Conservation (phyloP, 2,329 filamentous ascomycete species). For the Phialophora tarda region DNA sequence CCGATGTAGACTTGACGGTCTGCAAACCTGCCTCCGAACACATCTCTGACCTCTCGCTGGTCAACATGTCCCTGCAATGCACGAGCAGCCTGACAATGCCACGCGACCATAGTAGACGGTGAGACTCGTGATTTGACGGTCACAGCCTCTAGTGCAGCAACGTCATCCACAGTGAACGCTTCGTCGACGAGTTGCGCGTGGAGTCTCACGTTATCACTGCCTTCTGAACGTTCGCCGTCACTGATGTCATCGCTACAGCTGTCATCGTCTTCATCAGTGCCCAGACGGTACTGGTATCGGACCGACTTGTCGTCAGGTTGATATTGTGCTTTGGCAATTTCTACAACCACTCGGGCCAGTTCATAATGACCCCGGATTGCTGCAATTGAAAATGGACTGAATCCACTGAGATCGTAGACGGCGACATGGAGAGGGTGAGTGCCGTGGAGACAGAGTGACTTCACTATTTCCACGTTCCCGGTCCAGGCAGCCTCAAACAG, state of each 20-base stretch:
- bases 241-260: constrained; percentile 48
- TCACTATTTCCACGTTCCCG: constrained; percentile 71
- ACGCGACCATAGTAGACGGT: constrained; percentile 61
- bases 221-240: constrained; percentile 44
- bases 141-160: constrained; percentile 68
- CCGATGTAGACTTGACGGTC: constrained; percentile 10
- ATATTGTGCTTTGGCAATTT: constrained; percentile 74
- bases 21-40: constrained; percentile 7
- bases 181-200: constrained; percentile 65
- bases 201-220: constrained; percentile 42
- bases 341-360: constrained; percentile 69
- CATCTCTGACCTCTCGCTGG: constrained; percentile 17
- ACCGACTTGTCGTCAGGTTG: constrained; percentile 60
- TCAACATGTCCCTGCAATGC: constrained; percentile 42
- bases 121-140: constrained; percentile 68
- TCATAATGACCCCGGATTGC: constrained; percentile 69
- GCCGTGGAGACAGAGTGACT: constrained; percentile 64
- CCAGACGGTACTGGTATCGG: constrained; percentile 50
- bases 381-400: constrained; percentile 71
- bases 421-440: constrained; percentile 71
- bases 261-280: constrained; percentile 38
- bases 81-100: constrained; percentile 46
- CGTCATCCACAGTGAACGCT: constrained; percentile 75
- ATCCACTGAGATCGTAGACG: constrained; percentile 57
- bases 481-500: constrained; percentile 70